phyloP scores from a whole-genome alignment of 352 stramenopile species.

The Globisporangium mamillatum region DNA sequence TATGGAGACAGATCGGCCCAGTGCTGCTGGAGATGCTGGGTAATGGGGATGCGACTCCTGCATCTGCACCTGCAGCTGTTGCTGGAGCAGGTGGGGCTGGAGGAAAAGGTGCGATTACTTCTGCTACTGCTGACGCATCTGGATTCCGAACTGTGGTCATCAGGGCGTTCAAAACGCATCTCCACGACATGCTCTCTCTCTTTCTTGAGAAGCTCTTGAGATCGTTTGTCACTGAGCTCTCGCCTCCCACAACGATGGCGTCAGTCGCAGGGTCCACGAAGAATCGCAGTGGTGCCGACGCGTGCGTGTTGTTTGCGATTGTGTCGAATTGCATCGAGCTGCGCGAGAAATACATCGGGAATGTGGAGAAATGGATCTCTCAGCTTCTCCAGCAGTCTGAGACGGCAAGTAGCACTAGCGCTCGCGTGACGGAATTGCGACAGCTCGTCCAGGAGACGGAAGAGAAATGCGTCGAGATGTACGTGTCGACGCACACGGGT shows the following conservation, averaged over 20 bases:
- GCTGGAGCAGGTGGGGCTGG: background rate
- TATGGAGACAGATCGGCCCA: conserved; percentile 51
- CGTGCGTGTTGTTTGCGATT: conserved; percentile 63
- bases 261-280: conserved; percentile 23
- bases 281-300: conserved; percentile 30
- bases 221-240: conserved; percentile 39
- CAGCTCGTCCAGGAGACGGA: conserved; percentile 47
- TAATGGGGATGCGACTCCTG: conserved; percentile 5
- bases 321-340: conserved; percentile 73
- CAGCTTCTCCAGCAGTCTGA: conserved; percentile 33
- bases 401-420: conserved; percentile 12
- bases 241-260: conserved; percentile 32
- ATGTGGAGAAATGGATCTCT: conserved; percentile 44
- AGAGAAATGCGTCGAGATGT: conserved; percentile 57
- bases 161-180: conserved; percentile 39
- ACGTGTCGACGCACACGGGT: conserved; percentile 49
- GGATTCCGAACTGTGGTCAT: conserved; percentile 25
- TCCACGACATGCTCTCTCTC: conserved; percentile 44
- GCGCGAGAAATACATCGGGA: conserved; percentile 47
- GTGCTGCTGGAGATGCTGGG: conserved; percentile 52
- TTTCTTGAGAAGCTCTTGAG: conserved; percentile 51
- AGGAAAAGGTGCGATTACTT: conserved; percentile 4
- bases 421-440: conserved; percentile 23
- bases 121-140: background rate
- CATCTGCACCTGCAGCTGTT: background rate